A percentile compares a stretch with the other conserved stretches of the same genome.
Conservation (phyloP, 208 protist species). For the Trichomonas vaginalis region DNA sequence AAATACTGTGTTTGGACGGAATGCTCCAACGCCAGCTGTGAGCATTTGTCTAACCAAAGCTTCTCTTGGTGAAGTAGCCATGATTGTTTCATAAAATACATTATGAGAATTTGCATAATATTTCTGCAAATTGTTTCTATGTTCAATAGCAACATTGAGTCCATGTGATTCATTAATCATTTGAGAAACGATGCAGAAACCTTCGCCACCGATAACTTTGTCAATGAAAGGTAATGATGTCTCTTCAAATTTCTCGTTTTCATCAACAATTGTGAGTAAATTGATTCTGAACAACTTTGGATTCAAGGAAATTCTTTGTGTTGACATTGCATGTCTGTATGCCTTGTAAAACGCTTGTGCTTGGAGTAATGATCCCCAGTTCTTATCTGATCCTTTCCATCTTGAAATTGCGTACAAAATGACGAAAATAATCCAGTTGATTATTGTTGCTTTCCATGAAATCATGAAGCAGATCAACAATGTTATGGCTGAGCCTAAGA, state of each 20-base stretch:
- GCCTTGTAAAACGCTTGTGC: not conserved
- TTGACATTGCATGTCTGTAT: not conserved
- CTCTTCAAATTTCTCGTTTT: not conserved
- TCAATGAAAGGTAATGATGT: not conserved
- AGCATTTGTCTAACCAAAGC: not conserved
- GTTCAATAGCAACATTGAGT: not conserved
- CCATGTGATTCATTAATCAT: not conserved
- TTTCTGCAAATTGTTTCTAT: not conserved
- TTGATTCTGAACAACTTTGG: not conserved
- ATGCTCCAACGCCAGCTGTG: not conserved
- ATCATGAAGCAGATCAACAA: slow-evolving; percentile 33
- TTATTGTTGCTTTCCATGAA: not conserved
- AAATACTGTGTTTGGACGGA: not conserved
- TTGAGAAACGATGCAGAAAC: not conserved
- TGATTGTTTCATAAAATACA: not conserved
- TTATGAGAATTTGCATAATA: not conserved
- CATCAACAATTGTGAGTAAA: not conserved
- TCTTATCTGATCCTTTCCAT: not conserved
- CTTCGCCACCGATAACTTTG: not conserved
- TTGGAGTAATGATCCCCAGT: not conserved
- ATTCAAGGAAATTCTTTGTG: not conserved
- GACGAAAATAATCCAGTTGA: not conserved
- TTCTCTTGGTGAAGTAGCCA: not conserved
- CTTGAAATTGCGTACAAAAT: not conserved
- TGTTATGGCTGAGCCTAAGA: slow-evolving; percentile 29